phyloP scores from a whole-genome alignment of 495 filamentous ascomycete species.

The Rhypophila decipiens region DNA sequence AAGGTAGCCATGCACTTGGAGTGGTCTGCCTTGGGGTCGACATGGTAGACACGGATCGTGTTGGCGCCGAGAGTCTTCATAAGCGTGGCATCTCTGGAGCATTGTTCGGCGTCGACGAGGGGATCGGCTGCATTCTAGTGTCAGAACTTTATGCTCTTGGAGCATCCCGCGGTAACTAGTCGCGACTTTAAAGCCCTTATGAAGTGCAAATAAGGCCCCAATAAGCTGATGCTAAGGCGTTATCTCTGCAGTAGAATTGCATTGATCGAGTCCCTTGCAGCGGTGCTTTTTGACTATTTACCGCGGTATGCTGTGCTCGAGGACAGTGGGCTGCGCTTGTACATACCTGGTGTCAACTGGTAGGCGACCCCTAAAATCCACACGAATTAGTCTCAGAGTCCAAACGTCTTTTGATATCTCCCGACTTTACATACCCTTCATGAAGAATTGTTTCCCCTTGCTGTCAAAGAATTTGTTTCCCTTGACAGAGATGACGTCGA shows the following conservation, averaged over 20 bases:
- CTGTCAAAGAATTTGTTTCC: conserved; percentile 82
- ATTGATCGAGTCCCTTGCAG: too few relatives aligned
- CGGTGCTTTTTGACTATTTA: too few relatives aligned
- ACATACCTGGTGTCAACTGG: conserved; percentile 17
- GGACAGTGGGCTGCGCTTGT: background rate
- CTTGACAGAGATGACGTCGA: conserved; percentile 57
- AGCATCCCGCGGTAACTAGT: too few relatives aligned
- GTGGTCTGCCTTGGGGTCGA: conserved; percentile 64
- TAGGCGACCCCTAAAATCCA: conserved; percentile 18
- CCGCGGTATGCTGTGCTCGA: background rate
- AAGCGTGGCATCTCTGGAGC: conserved; percentile 64
- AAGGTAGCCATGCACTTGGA: conserved; percentile 65
- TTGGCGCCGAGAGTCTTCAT: conserved; percentile 82
- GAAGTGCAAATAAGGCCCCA: too few relatives aligned
- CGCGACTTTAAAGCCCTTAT: too few relatives aligned
- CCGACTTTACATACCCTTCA: conserved; percentile 58
- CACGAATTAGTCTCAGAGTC: background rate
- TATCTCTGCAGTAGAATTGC: too few relatives aligned
- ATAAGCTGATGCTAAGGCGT: too few relatives aligned
- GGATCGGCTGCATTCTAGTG: conserved; percentile 51
- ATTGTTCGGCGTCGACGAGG: conserved; percentile 68
- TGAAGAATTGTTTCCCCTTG: conserved; percentile 71
- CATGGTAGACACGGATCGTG: conserved; percentile 84
- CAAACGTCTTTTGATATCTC: background rate
- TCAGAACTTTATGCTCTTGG: too few relatives aligned